Evolutionary conservation across 768 basidiomycete genomes (phyloP).

Genomic region (Serendipita indica): DNA sequence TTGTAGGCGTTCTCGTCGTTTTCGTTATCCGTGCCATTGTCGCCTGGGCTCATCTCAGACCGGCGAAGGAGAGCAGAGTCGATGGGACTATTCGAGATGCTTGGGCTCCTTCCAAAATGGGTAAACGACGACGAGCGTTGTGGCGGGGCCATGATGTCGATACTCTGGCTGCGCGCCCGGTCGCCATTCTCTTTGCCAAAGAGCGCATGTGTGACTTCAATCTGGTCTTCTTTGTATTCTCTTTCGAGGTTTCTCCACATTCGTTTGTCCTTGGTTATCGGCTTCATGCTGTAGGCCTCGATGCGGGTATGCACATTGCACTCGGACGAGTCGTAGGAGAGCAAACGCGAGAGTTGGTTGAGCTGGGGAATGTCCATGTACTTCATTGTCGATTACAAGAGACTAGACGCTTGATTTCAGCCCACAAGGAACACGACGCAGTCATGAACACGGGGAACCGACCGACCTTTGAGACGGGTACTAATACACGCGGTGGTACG

Average conservation of each 20-base stretch:
- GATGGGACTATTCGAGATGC: background rate
- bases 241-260: constrained; percentile 86
- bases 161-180: background rate
- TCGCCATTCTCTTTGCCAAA: background rate
- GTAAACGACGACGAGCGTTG: constrained; percentile 2
- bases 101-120: background rate
- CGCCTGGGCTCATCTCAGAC: background rate
- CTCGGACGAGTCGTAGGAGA: constrained; percentile 76
- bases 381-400: constrained; percentile 47
- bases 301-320: constrained; percentile 82
- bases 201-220: background rate
- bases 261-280: constrained; percentile 91
- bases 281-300: constrained; percentile 96
- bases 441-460: too few relatives aligned
- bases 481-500: too few relatives aligned
- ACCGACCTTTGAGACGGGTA: too few relatives aligned
- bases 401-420: background rate
- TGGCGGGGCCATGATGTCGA: background rate
- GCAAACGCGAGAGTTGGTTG: constrained; percentile 56
- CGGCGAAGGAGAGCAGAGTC: background rate
- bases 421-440: too few relatives aligned
- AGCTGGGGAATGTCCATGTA: constrained; percentile 77
- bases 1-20: constrained; percentile 26
- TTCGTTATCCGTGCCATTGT: constrained; percentile 22
- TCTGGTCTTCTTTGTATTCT: constrained; percentile 58